phyloP scores from a whole-genome alignment of 495 filamentous ascomycete species.

The Aspergillus heteromorphus region DNA sequence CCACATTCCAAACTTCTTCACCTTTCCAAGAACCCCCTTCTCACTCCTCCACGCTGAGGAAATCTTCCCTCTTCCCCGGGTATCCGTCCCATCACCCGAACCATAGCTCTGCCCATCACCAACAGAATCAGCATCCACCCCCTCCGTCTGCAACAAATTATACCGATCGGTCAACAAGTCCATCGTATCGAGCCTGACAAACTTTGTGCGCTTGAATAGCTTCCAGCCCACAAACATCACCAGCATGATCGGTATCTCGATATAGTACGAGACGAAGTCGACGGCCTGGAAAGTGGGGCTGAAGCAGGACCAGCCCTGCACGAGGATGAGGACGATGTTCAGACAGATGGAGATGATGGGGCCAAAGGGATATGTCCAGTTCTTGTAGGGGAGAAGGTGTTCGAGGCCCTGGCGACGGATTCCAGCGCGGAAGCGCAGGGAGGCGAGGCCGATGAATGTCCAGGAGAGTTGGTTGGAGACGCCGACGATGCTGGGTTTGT shows the following conservation, averaged over 20 bases:
- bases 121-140: not conserved
- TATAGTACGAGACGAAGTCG: conserved; percentile 48
- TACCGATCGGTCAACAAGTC: conserved; percentile 52
- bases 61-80: too few relatives aligned
- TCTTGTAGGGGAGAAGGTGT: conserved; percentile 55
- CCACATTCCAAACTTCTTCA: not conserved
- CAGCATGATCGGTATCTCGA: conserved; percentile 47
- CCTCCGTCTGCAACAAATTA: conserved; percentile 13
- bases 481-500: conserved; percentile 44
- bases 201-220: conserved; percentile 37
- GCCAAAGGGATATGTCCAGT: conserved; percentile 56
- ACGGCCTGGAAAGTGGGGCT: conserved; percentile 45
- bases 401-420: conserved; percentile 49
- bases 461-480: conserved; percentile 61
- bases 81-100: too few relatives aligned
- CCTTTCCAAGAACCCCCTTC: not conserved
- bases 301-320: conserved; percentile 57
- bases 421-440: conserved; percentile 53
- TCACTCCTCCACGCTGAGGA: not conserved
- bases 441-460: conserved; percentile 54
- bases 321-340: conserved; percentile 51
- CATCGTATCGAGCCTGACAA: conserved; percentile 38
- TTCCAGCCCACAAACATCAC: conserved; percentile 51
- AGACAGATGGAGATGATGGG: conserved; percentile 47
- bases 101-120: not conserved